Percentiles rank a stretch among this genome's conserved stretches.
These are phyloP conservation scores for Capsicum pubescens DNA, from an alignment of 257 asterid species.

Conservation along the genomic window DNA sequence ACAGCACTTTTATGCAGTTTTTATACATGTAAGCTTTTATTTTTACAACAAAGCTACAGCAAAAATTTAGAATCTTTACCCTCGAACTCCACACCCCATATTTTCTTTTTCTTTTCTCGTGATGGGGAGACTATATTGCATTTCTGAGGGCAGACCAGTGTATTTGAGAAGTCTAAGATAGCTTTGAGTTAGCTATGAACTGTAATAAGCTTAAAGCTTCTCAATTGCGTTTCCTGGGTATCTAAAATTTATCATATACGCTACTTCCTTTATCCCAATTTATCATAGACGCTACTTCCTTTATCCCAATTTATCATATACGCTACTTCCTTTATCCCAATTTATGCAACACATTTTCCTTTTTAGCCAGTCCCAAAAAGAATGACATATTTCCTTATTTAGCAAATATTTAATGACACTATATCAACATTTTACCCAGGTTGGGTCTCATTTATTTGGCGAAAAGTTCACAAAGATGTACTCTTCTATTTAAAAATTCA, in stretches of 20 bases:
- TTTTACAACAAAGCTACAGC: not conserved
- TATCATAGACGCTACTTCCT: not conserved
- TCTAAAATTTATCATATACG: not conserved
- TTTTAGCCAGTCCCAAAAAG: too few species aligned
- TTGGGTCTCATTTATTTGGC: too few species aligned
- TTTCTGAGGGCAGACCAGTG: not conserved
- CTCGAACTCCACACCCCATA: not conserved
- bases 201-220: conserved; percentile 4
- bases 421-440: too few species aligned
- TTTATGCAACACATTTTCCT: too few species aligned
- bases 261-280: too few species aligned
- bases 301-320: not conserved
- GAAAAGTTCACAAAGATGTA: too few species aligned
- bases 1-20: not conserved
- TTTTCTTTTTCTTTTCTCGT: not conserved
- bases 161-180: conserved; percentile 18
- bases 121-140: conserved; percentile 21
- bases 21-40: not conserved
- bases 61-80: not conserved
- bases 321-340: too few species aligned
- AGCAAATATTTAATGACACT: too few species aligned
- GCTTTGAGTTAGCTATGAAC: not conserved
- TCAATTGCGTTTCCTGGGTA: not conserved
- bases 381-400: too few species aligned
- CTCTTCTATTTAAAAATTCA: too few species aligned